Evolutionary conservation across 169 alveolate genomes (phyloP).

Genomic region (Cyclospora cayetanensis): DNA sequence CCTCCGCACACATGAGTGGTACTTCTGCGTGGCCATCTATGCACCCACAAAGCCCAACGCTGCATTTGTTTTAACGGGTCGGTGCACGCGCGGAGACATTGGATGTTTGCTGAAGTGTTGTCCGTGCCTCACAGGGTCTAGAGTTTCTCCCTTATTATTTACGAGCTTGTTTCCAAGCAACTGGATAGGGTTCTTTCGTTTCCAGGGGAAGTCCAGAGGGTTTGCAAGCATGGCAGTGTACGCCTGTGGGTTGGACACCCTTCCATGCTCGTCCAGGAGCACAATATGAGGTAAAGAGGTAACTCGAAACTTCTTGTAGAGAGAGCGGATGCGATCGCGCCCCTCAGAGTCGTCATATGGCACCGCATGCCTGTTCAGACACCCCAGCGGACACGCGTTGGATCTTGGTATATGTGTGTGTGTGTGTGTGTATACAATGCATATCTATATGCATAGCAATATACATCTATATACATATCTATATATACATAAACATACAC

Average conservation of each 20-base stretch:
- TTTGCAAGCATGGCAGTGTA: conserved; percentile 2
- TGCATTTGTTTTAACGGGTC: too few species aligned
- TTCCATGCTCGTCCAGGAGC: not conserved
- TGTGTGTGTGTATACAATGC: not conserved
- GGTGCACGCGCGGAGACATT: too few species aligned
- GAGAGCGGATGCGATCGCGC: not conserved
- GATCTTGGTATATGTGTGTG: not conserved
- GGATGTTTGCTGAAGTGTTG: too few species aligned
- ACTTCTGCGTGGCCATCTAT: too few species aligned
- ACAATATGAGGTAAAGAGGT: conserved; percentile 17
- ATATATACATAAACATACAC: not conserved
- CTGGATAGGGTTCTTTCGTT: not conserved
- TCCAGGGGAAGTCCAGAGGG: conserved; percentile 61
- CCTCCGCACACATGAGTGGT: too few species aligned
- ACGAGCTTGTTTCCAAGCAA: conserved; percentile 23
- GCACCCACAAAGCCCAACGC: too few species aligned
- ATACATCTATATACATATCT: not conserved
- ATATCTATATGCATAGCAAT: not conserved
- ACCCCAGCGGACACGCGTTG: too few species aligned
- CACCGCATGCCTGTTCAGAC: conserved; percentile 51
- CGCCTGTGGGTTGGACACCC: conserved; percentile 1
- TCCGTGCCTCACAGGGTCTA: not conserved
- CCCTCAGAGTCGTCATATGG: conserved; percentile 60
- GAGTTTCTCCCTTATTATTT: not conserved
- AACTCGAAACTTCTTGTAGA: conserved; percentile 14